phyloP scores from a whole-genome alignment of 306 rosid species.

The Citrullus amarus region DNA sequence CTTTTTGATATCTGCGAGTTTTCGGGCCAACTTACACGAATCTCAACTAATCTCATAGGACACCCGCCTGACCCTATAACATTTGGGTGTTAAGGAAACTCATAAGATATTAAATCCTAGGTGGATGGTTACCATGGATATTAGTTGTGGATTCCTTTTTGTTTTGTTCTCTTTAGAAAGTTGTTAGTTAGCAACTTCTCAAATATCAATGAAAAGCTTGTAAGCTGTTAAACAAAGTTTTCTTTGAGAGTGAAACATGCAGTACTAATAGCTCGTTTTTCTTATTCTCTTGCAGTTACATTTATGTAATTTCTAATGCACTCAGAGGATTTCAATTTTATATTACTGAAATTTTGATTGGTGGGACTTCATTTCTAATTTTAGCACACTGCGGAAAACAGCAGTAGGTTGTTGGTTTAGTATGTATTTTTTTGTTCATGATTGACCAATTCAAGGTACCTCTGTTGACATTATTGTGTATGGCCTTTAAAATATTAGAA shows the following conservation, averaged over 20 bases:
- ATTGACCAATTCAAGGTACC: background rate
- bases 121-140: background rate
- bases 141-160: background rate
- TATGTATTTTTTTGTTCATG: background rate
- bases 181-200: background rate
- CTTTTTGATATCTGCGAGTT: no score
- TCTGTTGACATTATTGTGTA: background rate
- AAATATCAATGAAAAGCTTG: background rate
- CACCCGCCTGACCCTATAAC: no score
- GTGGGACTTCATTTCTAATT: background rate
- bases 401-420: background rate
- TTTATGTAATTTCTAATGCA: background rate
- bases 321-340: background rate
- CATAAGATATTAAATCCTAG: no score
- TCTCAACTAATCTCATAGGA: no score
- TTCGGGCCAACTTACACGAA: no score
- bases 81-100: no score
- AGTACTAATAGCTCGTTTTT: background rate
- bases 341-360: background rate
- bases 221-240: background rate
- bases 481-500: background rate
- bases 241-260: background rate
- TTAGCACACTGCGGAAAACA: background rate
- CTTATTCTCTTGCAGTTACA: background rate
- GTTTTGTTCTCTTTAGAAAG: background rate